phyloP scores from a whole-genome alignment of 805 yeast species.

The Wickerhamiella azymoides region DNA sequence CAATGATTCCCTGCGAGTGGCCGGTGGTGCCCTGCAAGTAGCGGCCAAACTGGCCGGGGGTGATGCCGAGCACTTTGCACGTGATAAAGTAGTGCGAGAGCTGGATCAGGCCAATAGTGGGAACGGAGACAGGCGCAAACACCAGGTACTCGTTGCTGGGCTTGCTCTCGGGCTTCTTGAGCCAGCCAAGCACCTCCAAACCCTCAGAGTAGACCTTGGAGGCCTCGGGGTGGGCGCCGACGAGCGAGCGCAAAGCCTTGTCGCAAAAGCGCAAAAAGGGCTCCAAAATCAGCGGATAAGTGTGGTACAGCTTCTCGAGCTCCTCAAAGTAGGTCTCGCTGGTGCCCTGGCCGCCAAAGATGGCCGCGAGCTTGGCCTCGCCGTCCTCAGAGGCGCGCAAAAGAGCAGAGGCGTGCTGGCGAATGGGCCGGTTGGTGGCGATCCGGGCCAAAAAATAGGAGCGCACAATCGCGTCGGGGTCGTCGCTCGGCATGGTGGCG shows the following conservation, averaged over 20 bases:
- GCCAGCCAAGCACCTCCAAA: constrained; percentile 78
- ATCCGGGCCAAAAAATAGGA: constrained; percentile 57
- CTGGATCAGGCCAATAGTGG: constrained; percentile 93
- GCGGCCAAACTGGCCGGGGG: constrained; percentile 77
- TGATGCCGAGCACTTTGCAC: constrained; percentile 65
- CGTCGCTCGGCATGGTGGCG: constrained; percentile 46
- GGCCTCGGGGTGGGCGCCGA: constrained; percentile 59
- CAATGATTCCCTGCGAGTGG: constrained; percentile 48
- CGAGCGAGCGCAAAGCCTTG: constrained; percentile 48
- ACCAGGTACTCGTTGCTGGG: constrained; percentile 83
- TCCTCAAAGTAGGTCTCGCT: constrained; percentile 96
- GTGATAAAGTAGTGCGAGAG: constrained; percentile 85
- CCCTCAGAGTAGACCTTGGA: constrained; percentile 90
- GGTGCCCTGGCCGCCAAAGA: constrained; percentile 99
- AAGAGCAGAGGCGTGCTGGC: constrained; percentile 42
- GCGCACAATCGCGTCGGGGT: constrained; percentile 61
- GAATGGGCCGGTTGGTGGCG: constrained; percentile 36
- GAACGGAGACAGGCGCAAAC: constrained; percentile 89
- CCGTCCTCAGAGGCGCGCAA: constrained; percentile 46
- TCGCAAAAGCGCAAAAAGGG: constrained; percentile 64
- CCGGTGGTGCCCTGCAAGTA: constrained; percentile 36
- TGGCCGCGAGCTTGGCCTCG: constrained; percentile 57
- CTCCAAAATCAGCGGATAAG: constrained; percentile 59
- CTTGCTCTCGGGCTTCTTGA: constrained; percentile 66
- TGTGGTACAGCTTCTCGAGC: constrained; percentile 67